A percentile compares a stretch with the other conserved stretches of the same genome.
Evolutionary conservation across 495 filamentous ascomycete genomes (phyloP).

Genomic region (Aspergillus incahuasiensis): DNA sequence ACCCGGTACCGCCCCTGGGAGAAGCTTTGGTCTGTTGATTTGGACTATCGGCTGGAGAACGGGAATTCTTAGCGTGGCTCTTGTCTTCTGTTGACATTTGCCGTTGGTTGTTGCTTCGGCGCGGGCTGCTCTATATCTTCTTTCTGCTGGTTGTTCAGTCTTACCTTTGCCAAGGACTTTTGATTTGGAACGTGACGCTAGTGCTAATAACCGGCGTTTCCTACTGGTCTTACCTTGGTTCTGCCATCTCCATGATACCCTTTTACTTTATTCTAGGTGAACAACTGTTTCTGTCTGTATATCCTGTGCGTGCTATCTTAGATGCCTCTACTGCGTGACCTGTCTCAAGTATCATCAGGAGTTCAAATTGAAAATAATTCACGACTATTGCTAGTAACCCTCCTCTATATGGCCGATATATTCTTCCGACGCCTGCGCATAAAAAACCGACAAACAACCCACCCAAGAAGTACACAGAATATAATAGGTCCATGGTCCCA

Average conservation of each 20-base stretch:
- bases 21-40: slow-evolving; percentile 47
- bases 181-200: background rate
- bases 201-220: background rate
- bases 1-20: slow-evolving; percentile 46
- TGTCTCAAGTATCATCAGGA: too few relatives aligned
- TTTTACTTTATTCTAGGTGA: background rate
- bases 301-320: background rate
- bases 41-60: slow-evolving; percentile 37
- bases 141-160: too few relatives aligned
- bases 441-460: background rate
- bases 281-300: background rate
- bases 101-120: slow-evolving; percentile 2
- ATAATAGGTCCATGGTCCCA: background rate
- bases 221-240: background rate
- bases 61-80: slow-evolving; percentile 15
- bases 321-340: too few relatives aligned
- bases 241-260: slow-evolving; percentile 1
- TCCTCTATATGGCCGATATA: slow-evolving; percentile 3
- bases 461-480: background rate
- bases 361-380: background rate
- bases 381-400: background rate
- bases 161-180: background rate
- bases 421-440: background rate
- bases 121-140: too few relatives aligned
- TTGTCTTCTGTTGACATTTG: background rate